Evolutionary conservation across 1,284 basidiomycete species (phyloP).

Genomic region (Agroathelia rolfsii): DNA sequence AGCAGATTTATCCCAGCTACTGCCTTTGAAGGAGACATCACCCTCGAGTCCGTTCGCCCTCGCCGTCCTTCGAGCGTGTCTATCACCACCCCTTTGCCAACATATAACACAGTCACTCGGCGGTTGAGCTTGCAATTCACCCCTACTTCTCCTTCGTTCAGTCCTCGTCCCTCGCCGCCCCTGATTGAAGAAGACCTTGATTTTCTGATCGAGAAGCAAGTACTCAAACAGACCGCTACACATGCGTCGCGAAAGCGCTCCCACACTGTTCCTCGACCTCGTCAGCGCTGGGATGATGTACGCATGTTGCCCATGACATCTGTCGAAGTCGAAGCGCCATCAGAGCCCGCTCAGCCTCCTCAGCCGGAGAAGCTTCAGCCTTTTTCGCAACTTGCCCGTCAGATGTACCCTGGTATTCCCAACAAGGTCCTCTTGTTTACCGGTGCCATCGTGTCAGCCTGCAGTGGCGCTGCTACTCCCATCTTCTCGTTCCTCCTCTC

Average conservation of each 20-base stretch:
- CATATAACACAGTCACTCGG: conserved; percentile 21
- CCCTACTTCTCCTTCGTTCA: conserved; percentile 39
- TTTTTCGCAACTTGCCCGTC: conserved; percentile 41
- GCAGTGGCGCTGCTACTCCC: conserved; percentile 79
- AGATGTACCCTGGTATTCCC: conserved; percentile 68
- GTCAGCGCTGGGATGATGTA: conserved; percentile 20
- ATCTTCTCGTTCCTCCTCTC: conserved; percentile 88
- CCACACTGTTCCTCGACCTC: conserved; percentile 12
- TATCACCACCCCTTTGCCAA: conserved; percentile 18
- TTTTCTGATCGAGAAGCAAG: conserved; percentile 32
- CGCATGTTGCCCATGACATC: conserved; percentile 20
- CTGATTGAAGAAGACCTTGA: conserved; percentile 28
- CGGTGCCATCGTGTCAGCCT: conserved; percentile 57
- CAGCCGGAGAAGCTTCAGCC: conserved; percentile 18
- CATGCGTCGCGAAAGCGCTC: conserved; percentile 21
- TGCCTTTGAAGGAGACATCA: conserved; percentile 20
- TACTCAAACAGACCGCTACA: conserved; percentile 27
- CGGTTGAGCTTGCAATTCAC: conserved; percentile 54
- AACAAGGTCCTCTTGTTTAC: conserved; percentile 60
- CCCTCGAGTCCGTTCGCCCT: no score
- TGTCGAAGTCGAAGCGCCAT: conserved; percentile 23
- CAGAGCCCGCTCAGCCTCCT: conserved; percentile 9
- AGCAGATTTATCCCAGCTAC: conserved; percentile 29
- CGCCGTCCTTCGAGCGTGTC: conserved; percentile 30
- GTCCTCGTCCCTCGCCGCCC: conserved; percentile 14